Evolutionary conservation across 2,329 filamentous ascomycete genomes (phyloP).

Genomic region (Pseudogymnoascus sp.): DNA sequence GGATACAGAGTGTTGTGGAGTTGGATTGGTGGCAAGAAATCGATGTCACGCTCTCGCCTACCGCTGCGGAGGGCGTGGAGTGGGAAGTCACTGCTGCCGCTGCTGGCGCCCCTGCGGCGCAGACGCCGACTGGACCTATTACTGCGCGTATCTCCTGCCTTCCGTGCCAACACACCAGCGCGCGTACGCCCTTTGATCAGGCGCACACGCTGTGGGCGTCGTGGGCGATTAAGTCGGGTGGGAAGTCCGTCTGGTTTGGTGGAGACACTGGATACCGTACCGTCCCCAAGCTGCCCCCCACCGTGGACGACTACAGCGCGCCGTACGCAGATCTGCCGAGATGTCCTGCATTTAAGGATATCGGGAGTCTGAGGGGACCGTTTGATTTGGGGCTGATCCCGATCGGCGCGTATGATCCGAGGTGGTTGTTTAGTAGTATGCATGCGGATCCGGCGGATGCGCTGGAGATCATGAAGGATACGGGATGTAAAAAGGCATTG

Average conservation of each 20-base stretch:
- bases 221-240: slow-evolving; percentile 68
- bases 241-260: slow-evolving; percentile 76
- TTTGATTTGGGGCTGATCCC: slow-evolving; percentile 90
- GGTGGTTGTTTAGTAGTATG: slow-evolving; percentile 65
- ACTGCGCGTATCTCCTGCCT: slow-evolving; percentile 66
- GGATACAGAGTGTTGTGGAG: slow-evolving; percentile 72
- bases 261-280: slow-evolving; percentile 86
- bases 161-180: slow-evolving; percentile 76
- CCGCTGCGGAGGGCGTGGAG: slow-evolving; percentile 18
- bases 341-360: slow-evolving; percentile 78
- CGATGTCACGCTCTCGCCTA: slow-evolving; percentile 54
- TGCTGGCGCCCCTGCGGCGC: slow-evolving; percentile 24
- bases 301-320: slow-evolving; percentile 61
- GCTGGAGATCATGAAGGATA: slow-evolving; percentile 84
- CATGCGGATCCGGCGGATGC: slow-evolving; percentile 82
- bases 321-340: slow-evolving; percentile 58
- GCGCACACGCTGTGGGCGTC: slow-evolving; percentile 77
- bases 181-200: slow-evolving; percentile 56
- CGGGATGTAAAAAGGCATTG: slow-evolving; percentile 66
- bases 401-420: slow-evolving; percentile 79
- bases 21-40: slow-evolving; percentile 92
- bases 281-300: slow-evolving; percentile 56
- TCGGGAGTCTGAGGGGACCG: slow-evolving; percentile 70
- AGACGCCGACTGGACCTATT: slow-evolving; percentile 41
- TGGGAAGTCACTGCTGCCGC: slow-evolving; percentile 18